Conservation (phyloP, 2,329 filamentous ascomycete genomes). For the Rhynchosporium agropyri region DNA sequence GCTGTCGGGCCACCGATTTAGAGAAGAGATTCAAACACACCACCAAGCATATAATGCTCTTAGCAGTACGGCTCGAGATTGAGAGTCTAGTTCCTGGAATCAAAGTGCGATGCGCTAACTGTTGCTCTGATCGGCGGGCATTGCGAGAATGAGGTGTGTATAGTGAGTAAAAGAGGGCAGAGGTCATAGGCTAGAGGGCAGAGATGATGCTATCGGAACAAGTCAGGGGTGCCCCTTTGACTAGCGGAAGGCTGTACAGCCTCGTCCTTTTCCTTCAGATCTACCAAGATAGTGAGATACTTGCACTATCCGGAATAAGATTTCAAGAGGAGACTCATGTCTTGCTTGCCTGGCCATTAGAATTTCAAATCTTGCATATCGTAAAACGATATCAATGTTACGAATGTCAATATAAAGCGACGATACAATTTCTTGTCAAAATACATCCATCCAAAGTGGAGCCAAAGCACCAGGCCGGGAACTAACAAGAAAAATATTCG, state of each 20-base stretch:
- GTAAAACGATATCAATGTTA: no score
- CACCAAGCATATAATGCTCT: not conserved
- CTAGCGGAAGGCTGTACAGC: conserved; percentile 7
- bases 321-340: no score
- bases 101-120: not conserved
- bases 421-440: no score
- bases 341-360: no score
- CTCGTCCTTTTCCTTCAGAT: not conserved
- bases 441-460: no score
- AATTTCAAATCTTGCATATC: no score
- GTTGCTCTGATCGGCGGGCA: not conserved
- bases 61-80: conserved; percentile 3
- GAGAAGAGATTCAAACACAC: conserved; percentile 1
- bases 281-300: not conserved
- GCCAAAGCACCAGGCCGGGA: no score
- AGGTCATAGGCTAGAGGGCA: not conserved
- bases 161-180: not conserved
- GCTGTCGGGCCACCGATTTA: not conserved
- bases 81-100: not conserved
- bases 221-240: no score
- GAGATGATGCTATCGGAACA: not conserved
- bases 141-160: not conserved
- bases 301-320: no score
- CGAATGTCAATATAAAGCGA: no score
- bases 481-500: no score